Conservation (phyloP, 2,329 filamentous ascomycete genomes). For the Sodiomyces alkalinus region DNA sequence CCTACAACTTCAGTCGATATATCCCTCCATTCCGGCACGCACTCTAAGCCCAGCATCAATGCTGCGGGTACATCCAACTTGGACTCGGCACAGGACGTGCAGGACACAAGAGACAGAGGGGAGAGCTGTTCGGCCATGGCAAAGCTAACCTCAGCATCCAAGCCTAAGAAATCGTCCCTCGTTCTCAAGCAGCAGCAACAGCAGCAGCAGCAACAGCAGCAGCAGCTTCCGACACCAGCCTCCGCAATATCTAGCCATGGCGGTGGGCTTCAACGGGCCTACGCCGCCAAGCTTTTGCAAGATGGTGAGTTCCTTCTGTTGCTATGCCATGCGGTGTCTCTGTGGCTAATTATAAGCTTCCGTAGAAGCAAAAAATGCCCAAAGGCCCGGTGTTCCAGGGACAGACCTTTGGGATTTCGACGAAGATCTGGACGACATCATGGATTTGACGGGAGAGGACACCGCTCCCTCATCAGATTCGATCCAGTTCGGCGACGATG, state of each 20-base stretch:
- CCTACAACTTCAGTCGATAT: no score
- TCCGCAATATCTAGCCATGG: conserved; percentile 14
- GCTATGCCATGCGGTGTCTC: no score
- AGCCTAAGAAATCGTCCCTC: conserved; percentile 28
- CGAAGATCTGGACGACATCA: conserved; percentile 12
- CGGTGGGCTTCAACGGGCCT: conserved; percentile 10
- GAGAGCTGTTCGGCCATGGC: conserved; percentile 23
- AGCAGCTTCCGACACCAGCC: conserved; percentile 26
- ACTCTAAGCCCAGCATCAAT: no score
- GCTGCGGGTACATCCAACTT: conserved; percentile 2
- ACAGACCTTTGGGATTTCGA: conserved; percentile 5
- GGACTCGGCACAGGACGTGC: conserved; percentile 1
- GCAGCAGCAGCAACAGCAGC: no score
- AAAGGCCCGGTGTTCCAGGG: neutral
- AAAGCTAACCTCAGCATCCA: conserved; percentile 25
- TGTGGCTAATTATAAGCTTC: neutral
- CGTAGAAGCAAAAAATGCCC: conserved; percentile 4
- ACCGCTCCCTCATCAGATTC: conserved; percentile 18
- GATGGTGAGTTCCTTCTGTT: conserved; percentile 6
- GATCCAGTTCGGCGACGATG: conserved; percentile 19
- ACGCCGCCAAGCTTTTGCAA: conserved; percentile 7
- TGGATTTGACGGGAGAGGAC: conserved; percentile 24
- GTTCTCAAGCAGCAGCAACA: conserved; percentile 24
- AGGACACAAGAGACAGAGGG: conserved; percentile 4
- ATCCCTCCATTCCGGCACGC: no score